These are phyloP conservation scores for Macroventuria anomochaeta DNA, from an alignment of 2,329 filamentous ascomycete genomes.

Conservation along the genomic window DNA sequence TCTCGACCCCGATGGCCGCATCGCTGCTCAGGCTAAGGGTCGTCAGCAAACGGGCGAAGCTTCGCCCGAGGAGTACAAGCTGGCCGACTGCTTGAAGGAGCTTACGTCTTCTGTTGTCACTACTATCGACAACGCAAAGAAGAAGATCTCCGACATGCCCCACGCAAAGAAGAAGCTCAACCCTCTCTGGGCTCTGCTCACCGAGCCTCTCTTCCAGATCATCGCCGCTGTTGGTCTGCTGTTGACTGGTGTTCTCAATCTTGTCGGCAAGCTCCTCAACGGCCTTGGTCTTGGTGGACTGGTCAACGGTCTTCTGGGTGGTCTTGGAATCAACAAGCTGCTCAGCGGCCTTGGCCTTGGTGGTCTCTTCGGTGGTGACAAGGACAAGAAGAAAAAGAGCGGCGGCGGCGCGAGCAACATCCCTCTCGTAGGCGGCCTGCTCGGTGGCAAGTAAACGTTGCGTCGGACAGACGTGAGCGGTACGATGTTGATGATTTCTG, in stretches of 20 bases:
- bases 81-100: slow-evolving; percentile 86
- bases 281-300: slow-evolving; percentile 83
- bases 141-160: slow-evolving; percentile 88
- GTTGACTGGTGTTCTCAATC: slow-evolving; percentile 79
- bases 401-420: slow-evolving; percentile 48
- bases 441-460: slow-evolving; percentile 50
- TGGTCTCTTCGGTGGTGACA: slow-evolving; percentile 60
- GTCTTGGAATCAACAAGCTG: slow-evolving; percentile 76
- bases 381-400: slow-evolving; percentile 60
- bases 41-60: slow-evolving; percentile 77
- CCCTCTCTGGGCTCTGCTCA: slow-evolving; percentile 82
- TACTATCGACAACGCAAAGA: slow-evolving; percentile 86
- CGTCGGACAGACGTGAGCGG: slow-evolving; percentile 5
- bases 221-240: slow-evolving; percentile 85
- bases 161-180: slow-evolving; percentile 95
- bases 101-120: slow-evolving; percentile 80
- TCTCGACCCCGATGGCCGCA: slow-evolving; percentile 86
- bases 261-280: slow-evolving; percentile 81
- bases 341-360: slow-evolving; percentile 74
- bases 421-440: slow-evolving; percentile 56
- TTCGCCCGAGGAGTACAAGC: slow-evolving; percentile 80
- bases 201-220: slow-evolving; percentile 90
- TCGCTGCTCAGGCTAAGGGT: slow-evolving; percentile 83
- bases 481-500: slow-evolving; percentile 23
- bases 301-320: slow-evolving; percentile 78